phyloP scores from a whole-genome alignment of 2,329 filamentous ascomycete genomes.

The Hypoxylon sp. region DNA sequence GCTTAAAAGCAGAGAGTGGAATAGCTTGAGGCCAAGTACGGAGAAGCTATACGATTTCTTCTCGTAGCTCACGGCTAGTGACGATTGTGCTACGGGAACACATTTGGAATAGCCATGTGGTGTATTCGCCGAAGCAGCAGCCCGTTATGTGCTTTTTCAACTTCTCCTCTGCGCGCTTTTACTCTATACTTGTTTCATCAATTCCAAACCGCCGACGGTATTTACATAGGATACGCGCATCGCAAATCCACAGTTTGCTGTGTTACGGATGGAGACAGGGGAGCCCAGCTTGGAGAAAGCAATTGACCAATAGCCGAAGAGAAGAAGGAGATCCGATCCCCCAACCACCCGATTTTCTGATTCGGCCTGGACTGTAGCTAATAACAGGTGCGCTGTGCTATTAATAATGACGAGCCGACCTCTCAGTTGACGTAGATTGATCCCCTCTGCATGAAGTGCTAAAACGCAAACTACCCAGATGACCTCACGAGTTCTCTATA shows the following conservation, averaged over 20 bases:
- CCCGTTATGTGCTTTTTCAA: not conserved
- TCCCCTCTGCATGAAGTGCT: constrained; percentile 26
- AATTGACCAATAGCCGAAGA: constrained; percentile 43
- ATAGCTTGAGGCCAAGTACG: constrained; percentile 34
- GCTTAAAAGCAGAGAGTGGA: constrained; percentile 34
- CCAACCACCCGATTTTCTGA: constrained; percentile 45
- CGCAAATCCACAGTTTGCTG: constrained; percentile 44
- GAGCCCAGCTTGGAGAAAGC: constrained; percentile 31
- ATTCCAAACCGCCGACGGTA: constrained; percentile 23
- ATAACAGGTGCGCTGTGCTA: constrained; percentile 34
- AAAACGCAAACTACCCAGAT: constrained; percentile 16
- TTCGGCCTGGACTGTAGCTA: constrained; percentile 34
- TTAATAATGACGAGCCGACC: constrained; percentile 43
- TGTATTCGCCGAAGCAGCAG: constrained; percentile 39
- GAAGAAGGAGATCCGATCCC: constrained; percentile 40
- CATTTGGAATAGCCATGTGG: constrained; percentile 38
- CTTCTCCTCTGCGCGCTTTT: constrained; percentile 7
- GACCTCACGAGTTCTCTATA: constrained; percentile 33
- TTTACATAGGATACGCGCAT: constrained; percentile 34
- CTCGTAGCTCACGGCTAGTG: constrained; percentile 29
- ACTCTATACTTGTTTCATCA: constrained; percentile 24
- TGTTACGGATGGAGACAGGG: constrained; percentile 44
- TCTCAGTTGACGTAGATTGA: constrained; percentile 20
- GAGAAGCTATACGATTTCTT: constrained; percentile 33
- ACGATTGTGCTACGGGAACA: constrained; percentile 39